Evolutionary conservation across 805 yeast species (phyloP).

Genomic region (Sungouiella thailandica): DNA sequence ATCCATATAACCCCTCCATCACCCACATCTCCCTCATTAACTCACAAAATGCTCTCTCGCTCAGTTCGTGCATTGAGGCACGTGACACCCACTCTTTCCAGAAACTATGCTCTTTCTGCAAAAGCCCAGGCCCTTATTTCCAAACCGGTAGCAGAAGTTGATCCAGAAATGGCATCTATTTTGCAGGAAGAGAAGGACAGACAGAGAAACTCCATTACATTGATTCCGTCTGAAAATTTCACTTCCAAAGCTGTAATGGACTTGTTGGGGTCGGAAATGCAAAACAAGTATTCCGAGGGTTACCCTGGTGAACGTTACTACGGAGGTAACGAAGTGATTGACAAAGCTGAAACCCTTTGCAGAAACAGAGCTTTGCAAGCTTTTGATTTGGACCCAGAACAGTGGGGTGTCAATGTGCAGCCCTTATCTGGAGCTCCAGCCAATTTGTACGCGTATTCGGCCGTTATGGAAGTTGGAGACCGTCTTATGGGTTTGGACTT

Average conservation of each 20-base stretch:
- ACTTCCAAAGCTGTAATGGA: conserved; percentile 94
- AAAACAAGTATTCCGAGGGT: conserved; percentile 96
- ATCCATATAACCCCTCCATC: background rate
- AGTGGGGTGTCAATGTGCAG: conserved; percentile 98
- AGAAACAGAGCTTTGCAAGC: conserved; percentile 88
- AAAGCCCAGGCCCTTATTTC: conserved; percentile 63
- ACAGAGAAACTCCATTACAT: conserved; percentile 86
- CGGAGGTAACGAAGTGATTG: conserved; percentile 96
- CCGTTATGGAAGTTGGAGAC: conserved; percentile 83
- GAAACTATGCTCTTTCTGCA: conserved; percentile 60
- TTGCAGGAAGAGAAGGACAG: conserved; percentile 72
- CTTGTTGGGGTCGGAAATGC: conserved; percentile 92
- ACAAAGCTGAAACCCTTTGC: conserved; percentile 83
- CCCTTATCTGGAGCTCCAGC: conserved; percentile 96
- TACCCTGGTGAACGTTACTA: conserved; percentile 97
- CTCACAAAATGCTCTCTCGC: conserved; percentile 23
- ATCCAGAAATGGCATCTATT: conserved; percentile 81
- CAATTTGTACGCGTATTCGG: conserved; percentile 86
- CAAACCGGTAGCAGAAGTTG: conserved; percentile 58
- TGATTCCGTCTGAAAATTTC: conserved; percentile 95
- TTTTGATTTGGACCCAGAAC: conserved; percentile 64
- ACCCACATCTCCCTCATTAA: background rate
- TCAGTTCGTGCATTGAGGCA: conserved; percentile 24
- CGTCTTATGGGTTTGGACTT: conserved; percentile 95
- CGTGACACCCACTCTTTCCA: conserved; percentile 12